Base-by-base conservation (phyloP, 768 basidiomycete species). In the Mycena vitilis region DNA sequence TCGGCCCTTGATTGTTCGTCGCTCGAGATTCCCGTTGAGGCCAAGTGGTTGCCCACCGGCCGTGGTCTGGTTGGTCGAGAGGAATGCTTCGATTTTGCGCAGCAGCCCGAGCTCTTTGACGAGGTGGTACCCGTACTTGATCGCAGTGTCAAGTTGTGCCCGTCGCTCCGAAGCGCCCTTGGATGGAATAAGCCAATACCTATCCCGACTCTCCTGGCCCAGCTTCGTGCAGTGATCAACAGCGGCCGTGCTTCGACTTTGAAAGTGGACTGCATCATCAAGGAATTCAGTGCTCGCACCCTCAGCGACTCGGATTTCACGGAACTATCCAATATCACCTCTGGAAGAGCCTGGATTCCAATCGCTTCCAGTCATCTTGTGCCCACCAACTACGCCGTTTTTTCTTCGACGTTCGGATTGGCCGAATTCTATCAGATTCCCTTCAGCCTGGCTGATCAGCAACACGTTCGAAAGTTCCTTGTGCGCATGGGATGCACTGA, bases 141-240 rank as follows among this genome's bases (percentile, higher is more conserved):
- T 34, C 40, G 67, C 9, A 25, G 49, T 20, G 60, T 78, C 15
- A 64, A 52, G 9, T 60, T 82, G 18, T 76, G 79, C 1, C 48
- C 71, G 7, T 75, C 79, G 0, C 68, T 86, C 34, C 77, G 73
- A 12, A 59, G 55, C 2, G 74, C 75, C 4, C 74, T 86, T 37
- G 77, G 79, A 1, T 87, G 86, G 86, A 75, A 82, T 63, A 59
- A 78, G 37, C 78, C 78, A 0, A 55, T 86, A 38, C 52, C 79
- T 0, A 64, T 79, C 18, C 55, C 65, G 2, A 67, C 81, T 13
- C 36, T 86, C 20, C 66, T 73, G 6, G 47, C 77, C 36, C 85
- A 86, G 63, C 73, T 86, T 38, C 66, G 66, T 18, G 70, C 54
- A 11, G 57, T 71, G 16, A 42, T 71, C 37, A 52, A 42, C 38